Base-by-base conservation (phyloP, 495 filamentous ascomycete species). In the Sordaria brevicollis region DNA sequence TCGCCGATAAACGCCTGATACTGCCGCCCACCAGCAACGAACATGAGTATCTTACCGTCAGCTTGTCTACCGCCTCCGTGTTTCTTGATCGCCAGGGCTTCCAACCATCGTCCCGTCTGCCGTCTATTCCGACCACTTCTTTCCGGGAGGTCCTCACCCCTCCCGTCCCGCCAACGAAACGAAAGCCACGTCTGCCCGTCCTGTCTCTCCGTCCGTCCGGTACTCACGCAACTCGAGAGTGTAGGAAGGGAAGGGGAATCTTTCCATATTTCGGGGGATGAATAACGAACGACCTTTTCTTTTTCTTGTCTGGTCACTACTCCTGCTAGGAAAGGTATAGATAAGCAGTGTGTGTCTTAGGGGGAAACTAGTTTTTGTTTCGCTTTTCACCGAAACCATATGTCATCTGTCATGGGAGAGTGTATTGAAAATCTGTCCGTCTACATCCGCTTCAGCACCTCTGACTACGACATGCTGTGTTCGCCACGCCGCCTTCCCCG, bases 1-100 rank as follows among this genome's bases (percentile, higher is more conserved):
- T 83, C 92, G 93, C 85, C 91, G 91, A 93, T 94, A 93, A 88
- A 69, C 39, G 49, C 25, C 25, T 31, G 25, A 35, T 66, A 57
- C 83, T 80, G 67, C 77, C 70, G 72, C 65, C 71, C 49, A 71
- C 66, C 66, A 65, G 15, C 33, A 37, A 65, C 70, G 67, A 73
- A 73, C 68, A 67, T 62, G 66, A 70, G 70, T 37, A 71, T 54
- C 35, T 36, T 41, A 66, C 68, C 65, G 65, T 73, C 74, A 72
- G 65, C 72, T 38, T 65, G 68, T 71, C 70, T 76, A 65, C 74
- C 71, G 73, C 75, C 69, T 71, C 71, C 49, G 29, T 69, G 17
- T 62, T 66, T 69, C 71, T 73, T 75, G 72, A 75, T 74, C 72
- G 71, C 67, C 71, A 69, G 68, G 69, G 68, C 67, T 66, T 39